A percentile compares a stretch with the other conserved stretches of the same genome.
phyloP scores from a whole-genome alignment of 176 grass and related monocot genomes.

The Alopecurus myosuroides region DNA sequence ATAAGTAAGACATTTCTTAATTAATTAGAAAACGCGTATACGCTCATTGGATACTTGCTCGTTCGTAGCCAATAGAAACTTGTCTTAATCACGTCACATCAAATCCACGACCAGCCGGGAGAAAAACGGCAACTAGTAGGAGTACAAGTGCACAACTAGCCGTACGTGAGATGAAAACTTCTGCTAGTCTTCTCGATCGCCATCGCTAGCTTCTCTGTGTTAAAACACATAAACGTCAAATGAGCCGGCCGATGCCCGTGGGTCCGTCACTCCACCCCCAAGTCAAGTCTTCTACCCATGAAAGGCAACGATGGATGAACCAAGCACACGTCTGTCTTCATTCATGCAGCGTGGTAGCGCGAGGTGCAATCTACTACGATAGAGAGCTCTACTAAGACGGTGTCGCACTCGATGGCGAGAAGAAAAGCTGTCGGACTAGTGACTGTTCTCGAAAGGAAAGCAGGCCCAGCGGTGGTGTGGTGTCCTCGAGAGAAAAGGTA shows the following conservation, averaged over 20 bases:
- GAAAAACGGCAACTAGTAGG: neutral
- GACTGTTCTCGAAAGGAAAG: neutral
- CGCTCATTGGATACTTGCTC: neutral
- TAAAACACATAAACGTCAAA: constrained; percentile 20
- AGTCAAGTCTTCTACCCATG: too few relatives aligned
- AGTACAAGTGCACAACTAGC: neutral
- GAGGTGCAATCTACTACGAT: neutral
- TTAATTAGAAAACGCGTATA: too few relatives aligned
- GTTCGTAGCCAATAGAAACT: neutral
- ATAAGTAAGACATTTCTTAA: too few relatives aligned
- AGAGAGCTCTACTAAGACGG: neutral
- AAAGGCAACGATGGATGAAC: too few relatives aligned
- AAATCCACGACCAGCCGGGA: neutral
- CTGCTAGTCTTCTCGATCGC: neutral
- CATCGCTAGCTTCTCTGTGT: too few relatives aligned
- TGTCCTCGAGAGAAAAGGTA: neutral
- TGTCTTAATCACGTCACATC: neutral
- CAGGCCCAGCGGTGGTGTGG: too few relatives aligned
- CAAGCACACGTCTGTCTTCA: too few relatives aligned
- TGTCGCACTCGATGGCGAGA: neutral
- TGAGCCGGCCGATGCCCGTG: neutral
- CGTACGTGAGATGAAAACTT: too few relatives aligned
- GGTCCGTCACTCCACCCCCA: neutral
- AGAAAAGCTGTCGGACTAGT: neutral
- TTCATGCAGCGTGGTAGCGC: neutral